Evolutionary conservation across 805 yeast species (phyloP), one percentile per base, ranked within the genome.

Genomic region (Saturnispora saitoi): DNA sequence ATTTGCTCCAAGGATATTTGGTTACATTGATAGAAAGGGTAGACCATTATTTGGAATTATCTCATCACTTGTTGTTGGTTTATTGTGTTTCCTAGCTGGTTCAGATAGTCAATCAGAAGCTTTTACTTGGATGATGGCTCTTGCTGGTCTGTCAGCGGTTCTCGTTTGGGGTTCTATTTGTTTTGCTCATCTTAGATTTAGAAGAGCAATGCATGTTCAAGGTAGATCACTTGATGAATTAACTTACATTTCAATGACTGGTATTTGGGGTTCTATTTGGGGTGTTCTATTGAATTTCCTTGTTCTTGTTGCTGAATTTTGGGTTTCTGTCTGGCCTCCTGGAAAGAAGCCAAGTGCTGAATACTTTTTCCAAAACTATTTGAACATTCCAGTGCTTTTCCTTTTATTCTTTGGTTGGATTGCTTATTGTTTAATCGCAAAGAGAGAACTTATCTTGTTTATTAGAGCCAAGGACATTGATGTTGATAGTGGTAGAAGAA

Each of bases 131-230:
- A 65, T 86, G 64, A 70, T 83, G 58, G 84, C 90, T n/a, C 64
- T 86, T 31, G 80, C 88, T 37, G 90, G 90, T 52, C 69, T 86
- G 54, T 79, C 89, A 0, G 80, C 89, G n/a, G 70, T 85, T 51
- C 78, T 83, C 66, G 81, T 86, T 32, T 86, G 95, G 95, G 83
- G 81, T 45, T 76, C 87, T 6, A 80, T 85, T 54, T 80, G 83
- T 59, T 66, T 76, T 38, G 77, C 82, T 41, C 90, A 83, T 59
- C 67, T 86, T 45, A 71, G 90, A 56, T 83, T 83, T 68, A 80
- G 91, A 71, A 64, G 71, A 50, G 91, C 85, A 8, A 65, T 88
- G 66, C 60, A 63, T 2, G 72, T 65, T 5, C 87, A 83, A 66
- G 88, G 88, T 43, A 76, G 90, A 69, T 62, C 70, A n/a, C 68